Base-by-base conservation (phyloP, 2,329 filamentous ascomycete species). In the Phaeosphaeriaceae sp. region DNA sequence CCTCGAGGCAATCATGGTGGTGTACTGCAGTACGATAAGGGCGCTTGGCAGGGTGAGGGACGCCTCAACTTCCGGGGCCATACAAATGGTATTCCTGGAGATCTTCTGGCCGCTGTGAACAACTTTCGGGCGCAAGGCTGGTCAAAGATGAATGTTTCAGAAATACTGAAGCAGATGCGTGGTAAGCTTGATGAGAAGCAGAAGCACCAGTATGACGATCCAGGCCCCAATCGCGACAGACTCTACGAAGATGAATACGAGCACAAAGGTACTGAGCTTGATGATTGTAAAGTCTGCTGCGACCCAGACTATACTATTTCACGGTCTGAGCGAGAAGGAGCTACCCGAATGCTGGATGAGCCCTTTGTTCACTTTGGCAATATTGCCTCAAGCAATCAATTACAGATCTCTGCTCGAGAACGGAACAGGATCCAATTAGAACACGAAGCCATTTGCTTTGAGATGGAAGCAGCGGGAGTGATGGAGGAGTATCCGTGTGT, bases 391-490 rank as follows among this genome's bases (percentile, higher is more conserved):
- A 55, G 54, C 40, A 60, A 62, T 23, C 53, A 64, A 23, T 20
- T 64, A 3, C 45, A 54, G 34, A 62, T 53, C 35, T 51, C 42
- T 11, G 58, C 58, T 18, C 1, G 12, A 0, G 46, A 54, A 17
- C 42, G 54, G 15, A 50, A 57, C 44, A 54, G 48, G 30, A 12
- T 64, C 9, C 38, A 52, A 12, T 16, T 9, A 42, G 53, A 59
- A 34, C 46, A 52, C n/a, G 46, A 55, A n/a, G 56, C 41, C 1
- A 52, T 62, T 7, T 64, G 54, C 35, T 62, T 64, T 33, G 56
- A 64, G 46, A 64, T 64, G 58, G 61, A 60, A 34, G 59, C 50
- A 33, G 59, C 56, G 16, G 59, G 56, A 4, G 43, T 62, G 6
- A 41, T 58, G 41, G 17, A 57, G 5, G 36, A 54, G 20, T 42